Evolutionary conservation across 768 basidiomycete genomes (phyloP).

Genomic region (Leccinum arenicola): DNA sequence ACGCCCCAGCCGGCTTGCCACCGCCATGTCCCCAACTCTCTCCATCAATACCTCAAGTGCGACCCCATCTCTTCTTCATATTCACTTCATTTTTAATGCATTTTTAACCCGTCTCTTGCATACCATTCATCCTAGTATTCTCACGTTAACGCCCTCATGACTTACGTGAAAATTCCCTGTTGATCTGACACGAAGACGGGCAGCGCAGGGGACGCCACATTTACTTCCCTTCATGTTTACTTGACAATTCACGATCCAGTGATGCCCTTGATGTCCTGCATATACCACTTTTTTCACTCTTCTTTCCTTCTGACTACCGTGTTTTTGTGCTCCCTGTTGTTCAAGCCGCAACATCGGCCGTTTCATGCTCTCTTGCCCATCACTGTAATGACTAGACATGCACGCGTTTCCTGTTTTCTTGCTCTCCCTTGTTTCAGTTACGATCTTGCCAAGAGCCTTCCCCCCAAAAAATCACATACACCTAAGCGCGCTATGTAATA

Average conservation of each 20-base stretch:
- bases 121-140: slow-evolving; percentile 27
- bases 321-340: slow-evolving; percentile 13
- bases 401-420: slow-evolving; percentile 39
- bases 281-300: slow-evolving; percentile 8
- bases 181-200: slow-evolving; percentile 15
- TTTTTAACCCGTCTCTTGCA: slow-evolving; percentile 35
- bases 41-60: slow-evolving; percentile 28
- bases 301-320: slow-evolving; percentile 3
- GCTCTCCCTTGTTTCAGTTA: slow-evolving; percentile 35
- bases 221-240: slow-evolving; percentile 16
- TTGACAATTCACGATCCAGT: slow-evolving; percentile 25
- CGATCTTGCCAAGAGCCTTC: slow-evolving; percentile 27
- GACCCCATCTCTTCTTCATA: slow-evolving; percentile 29
- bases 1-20: slow-evolving; percentile 17
- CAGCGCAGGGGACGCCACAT: slow-evolving; percentile 5
- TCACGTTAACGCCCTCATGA: slow-evolving; percentile 18
- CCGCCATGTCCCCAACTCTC: slow-evolving; percentile 21
- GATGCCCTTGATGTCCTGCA: slow-evolving; percentile 28
- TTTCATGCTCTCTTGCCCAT: slow-evolving; percentile 18
- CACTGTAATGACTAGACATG: slow-evolving; percentile 73
- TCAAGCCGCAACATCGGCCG: slow-evolving; percentile 20
- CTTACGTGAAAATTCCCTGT: slow-evolving; percentile 22
- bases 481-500: slow-evolving; percentile 10
- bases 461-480: slow-evolving; percentile 19
- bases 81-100: slow-evolving; percentile 28